A percentile compares a stretch with the other conserved stretches of the same genome.
Conservation (phyloP, 345 rosid species). For the Salix purpurea region DNA sequence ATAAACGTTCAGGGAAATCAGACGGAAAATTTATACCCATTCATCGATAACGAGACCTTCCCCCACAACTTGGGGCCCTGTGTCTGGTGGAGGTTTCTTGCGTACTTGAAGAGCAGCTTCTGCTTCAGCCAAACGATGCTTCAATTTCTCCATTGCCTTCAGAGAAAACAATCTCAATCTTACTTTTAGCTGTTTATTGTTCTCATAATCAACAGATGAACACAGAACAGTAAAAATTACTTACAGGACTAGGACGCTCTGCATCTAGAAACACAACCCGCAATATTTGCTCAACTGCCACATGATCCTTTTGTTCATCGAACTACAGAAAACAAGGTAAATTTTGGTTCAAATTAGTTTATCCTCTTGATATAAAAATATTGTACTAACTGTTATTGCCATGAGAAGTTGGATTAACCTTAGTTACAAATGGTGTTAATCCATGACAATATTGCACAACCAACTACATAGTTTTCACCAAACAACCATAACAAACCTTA, state of each 20-base stretch:
- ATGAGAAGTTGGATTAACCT: no score
- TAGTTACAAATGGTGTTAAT: not conserved
- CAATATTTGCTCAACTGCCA: constrained; percentile 24
- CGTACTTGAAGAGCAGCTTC: constrained; percentile 27
- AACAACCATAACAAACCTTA: not conserved
- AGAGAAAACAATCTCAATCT: not conserved
- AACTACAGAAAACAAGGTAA: constrained; percentile 15
- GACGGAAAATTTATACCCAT: constrained; percentile 19
- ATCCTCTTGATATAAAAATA: no score
- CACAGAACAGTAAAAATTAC: not conserved
- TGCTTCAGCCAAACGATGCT: constrained; percentile 28
- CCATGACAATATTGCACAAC: not conserved
- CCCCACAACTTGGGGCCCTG: constrained; percentile 19
- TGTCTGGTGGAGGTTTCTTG: constrained; percentile 27
- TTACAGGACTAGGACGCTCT: constrained; percentile 20
- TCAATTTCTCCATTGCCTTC: constrained; percentile 30
- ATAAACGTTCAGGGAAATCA: not conserved
- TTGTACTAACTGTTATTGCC: no score
- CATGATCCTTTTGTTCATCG: constrained; percentile 31
- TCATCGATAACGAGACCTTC: constrained; percentile 37
- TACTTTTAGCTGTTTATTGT: not conserved
- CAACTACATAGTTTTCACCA: not conserved
- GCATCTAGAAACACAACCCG: constrained; percentile 26
- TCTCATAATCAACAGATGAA: not conserved
- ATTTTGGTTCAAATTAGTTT: not conserved